Conservation (phyloP, 192 early-diverging fungal species). For the Coemansia erecta region DNA sequence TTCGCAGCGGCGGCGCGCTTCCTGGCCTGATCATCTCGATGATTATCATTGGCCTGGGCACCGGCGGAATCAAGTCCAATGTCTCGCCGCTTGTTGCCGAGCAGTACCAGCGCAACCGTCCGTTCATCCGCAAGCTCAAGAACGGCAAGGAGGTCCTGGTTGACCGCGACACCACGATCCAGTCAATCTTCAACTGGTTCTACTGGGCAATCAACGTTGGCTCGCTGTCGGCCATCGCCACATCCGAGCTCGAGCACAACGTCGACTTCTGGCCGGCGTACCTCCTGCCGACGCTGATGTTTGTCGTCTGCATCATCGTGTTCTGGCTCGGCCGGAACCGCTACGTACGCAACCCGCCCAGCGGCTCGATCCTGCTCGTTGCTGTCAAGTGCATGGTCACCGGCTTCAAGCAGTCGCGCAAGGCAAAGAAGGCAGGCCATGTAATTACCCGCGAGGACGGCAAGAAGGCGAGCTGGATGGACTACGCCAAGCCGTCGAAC, state of each 20-base stretch:
- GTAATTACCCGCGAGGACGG: conserved; percentile 21
- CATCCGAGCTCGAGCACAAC: conserved; percentile 55
- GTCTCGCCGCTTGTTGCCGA: conserved; percentile 75
- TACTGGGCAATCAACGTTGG: conserved; percentile 71
- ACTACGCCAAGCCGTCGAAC: conserved; percentile 61
- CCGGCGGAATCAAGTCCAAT: conserved; percentile 77
- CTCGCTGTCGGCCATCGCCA: conserved; percentile 57
- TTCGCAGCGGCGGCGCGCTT: conserved; percentile 55
- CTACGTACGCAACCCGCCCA: conserved; percentile 57
- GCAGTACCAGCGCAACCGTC: conserved; percentile 56
- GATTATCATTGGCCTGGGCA: conserved; percentile 69
- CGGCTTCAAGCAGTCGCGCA: conserved; percentile 31
- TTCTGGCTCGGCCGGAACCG: conserved; percentile 53
- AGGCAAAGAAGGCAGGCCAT: conserved; percentile 31
- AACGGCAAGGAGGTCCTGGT: conserved; percentile 62
- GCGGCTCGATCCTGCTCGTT: conserved; percentile 55
- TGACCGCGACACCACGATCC: conserved; percentile 65
- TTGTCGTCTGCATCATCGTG: conserved; percentile 54
- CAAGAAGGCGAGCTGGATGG: conserved; percentile 47
- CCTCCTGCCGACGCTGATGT: conserved; percentile 59
- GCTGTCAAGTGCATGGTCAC: conserved; percentile 35
- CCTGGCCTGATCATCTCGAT: conserved; percentile 68
- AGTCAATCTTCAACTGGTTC: conserved; percentile 82
- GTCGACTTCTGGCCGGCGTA: conserved; percentile 59
- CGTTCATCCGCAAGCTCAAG: conserved; percentile 58